These are phyloP conservation scores for Ophiostoma sp. DNA, from an alignment of 2,329 filamentous ascomycete genomes.

Conservation along the genomic window DNA sequence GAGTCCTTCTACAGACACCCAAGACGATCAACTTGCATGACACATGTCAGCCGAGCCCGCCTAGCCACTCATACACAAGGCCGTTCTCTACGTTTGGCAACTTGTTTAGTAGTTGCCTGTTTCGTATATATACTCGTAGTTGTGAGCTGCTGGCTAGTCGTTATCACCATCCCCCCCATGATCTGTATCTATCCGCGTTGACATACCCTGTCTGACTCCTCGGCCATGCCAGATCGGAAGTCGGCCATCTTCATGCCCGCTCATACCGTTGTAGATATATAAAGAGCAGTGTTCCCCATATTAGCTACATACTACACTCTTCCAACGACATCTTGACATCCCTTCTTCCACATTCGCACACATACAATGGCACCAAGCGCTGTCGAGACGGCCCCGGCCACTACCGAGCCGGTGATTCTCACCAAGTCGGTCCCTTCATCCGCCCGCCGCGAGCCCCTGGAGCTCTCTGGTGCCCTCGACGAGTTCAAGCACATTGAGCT, in stretches of 20 bases:
- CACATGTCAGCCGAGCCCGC: not conserved
- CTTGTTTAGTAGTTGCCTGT: not conserved
- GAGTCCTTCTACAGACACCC: not conserved
- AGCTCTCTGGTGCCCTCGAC: slow-evolving; percentile 47
- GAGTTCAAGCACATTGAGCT: slow-evolving; percentile 51
- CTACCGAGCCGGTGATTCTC: slow-evolving; percentile 7
- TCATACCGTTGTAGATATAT: not conserved
- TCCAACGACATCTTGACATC: not conserved
- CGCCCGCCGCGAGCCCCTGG: slow-evolving; percentile 37
- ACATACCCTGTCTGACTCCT: not conserved
- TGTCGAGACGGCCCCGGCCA: slow-evolving; percentile 24
- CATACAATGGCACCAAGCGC: slow-evolving; percentile 28
- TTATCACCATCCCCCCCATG: not conserved
- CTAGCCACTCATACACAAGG: not conserved
- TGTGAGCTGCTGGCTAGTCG: too few relatives aligned
- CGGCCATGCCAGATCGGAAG: not conserved
- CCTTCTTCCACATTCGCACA: not conserved
- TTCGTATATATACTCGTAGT: not conserved
- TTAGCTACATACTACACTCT: not conserved
- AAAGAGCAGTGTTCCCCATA: not conserved
- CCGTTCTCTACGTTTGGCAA: not conserved
- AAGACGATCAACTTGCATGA: not conserved
- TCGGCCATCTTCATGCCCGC: not conserved
- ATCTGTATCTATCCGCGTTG: not conserved
- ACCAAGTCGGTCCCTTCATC: slow-evolving; percentile 19